phyloP scores from a whole-genome alignment of 305 asterid species.

The Fraxinus xanthoxyloides region DNA sequence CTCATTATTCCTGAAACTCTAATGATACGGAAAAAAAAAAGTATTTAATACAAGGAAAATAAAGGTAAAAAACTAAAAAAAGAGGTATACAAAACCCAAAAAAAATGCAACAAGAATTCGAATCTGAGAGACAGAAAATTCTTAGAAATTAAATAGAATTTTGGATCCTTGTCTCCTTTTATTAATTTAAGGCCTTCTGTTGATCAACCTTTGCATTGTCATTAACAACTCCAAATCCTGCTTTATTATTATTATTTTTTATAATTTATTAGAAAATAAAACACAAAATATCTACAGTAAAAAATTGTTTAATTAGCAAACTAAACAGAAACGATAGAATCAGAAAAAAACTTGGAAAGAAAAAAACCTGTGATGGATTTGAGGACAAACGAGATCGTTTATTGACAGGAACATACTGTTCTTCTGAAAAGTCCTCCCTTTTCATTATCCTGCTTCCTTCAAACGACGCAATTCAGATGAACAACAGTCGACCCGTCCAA shows the following conservation, averaged over 20 bases:
- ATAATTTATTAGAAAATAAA: not conserved
- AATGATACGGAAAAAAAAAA: conserved; percentile 21
- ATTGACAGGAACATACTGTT: conserved; percentile 40
- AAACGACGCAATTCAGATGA: conserved; percentile 30
- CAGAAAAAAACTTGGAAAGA: conserved; percentile 5
- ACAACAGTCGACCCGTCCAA: conserved; percentile 42
- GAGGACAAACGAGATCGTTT: conserved; percentile 42
- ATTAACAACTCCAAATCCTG: not conserved
- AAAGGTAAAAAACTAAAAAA: not conserved
- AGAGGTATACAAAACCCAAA: not conserved
- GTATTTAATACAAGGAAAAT: not conserved
- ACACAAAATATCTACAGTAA: not conserved
- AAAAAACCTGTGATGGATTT: conserved; percentile 32
- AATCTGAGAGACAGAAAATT: not conserved
- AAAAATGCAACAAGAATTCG: not conserved
- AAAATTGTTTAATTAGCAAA: not conserved
- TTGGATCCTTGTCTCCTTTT: not conserved
- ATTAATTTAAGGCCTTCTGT: not conserved
- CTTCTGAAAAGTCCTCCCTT: conserved; percentile 45
- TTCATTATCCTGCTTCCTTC: not conserved
- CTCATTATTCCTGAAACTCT: conserved; percentile 36
- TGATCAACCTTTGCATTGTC: not conserved
- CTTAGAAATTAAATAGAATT: not conserved
- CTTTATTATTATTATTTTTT: not conserved
- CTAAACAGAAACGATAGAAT: conserved; percentile 10